A percentile compares a stretch with the other conserved stretches of the same genome.
Conservation (phyloP, 495 filamentous ascomycete genomes). For the Lasiosphaeria hispida region DNA sequence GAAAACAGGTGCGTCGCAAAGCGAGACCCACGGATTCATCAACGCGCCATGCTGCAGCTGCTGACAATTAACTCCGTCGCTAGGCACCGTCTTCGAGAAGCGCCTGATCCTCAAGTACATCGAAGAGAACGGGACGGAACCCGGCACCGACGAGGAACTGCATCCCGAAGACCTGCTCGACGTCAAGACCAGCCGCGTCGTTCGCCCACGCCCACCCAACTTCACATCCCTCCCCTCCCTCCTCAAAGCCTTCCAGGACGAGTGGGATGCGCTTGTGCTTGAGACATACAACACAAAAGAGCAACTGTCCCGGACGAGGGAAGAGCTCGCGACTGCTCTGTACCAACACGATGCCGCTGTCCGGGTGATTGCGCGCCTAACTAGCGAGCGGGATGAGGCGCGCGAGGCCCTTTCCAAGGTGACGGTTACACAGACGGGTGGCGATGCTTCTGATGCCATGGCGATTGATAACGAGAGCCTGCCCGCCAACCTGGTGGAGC, state of each 20-base stretch:
- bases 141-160: conserved; percentile 88
- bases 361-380: conserved; percentile 85
- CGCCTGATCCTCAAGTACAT: conserved; percentile 94
- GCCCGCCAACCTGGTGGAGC: conserved; percentile 66
- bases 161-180: conserved; percentile 80
- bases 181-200: conserved; percentile 75
- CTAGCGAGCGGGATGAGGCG: conserved; percentile 87
- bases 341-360: conserved; percentile 97
- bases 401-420: conserved; percentile 87
- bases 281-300: conserved; percentile 87
- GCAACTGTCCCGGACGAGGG: conserved; percentile 81
- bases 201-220: conserved; percentile 86
- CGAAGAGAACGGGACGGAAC: conserved; percentile 89
- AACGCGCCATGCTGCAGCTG: conserved; percentile 24
- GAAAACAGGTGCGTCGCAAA: conserved; percentile 72
- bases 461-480: conserved; percentile 76
- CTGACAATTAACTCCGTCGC: conserved; percentile 15
- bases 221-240: conserved; percentile 97
- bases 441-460: conserved; percentile 70
- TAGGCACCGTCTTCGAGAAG: conserved; percentile 89
- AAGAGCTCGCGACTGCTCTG: conserved; percentile 88
- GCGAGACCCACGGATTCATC: neutral
- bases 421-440: conserved; percentile 59
- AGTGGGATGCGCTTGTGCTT: conserved; percentile 92
- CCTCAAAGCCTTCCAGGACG: conserved; percentile 93